phyloP scores from a whole-genome alignment of 2,329 filamentous ascomycete genomes.

The Purpureocillium lavendulum region DNA sequence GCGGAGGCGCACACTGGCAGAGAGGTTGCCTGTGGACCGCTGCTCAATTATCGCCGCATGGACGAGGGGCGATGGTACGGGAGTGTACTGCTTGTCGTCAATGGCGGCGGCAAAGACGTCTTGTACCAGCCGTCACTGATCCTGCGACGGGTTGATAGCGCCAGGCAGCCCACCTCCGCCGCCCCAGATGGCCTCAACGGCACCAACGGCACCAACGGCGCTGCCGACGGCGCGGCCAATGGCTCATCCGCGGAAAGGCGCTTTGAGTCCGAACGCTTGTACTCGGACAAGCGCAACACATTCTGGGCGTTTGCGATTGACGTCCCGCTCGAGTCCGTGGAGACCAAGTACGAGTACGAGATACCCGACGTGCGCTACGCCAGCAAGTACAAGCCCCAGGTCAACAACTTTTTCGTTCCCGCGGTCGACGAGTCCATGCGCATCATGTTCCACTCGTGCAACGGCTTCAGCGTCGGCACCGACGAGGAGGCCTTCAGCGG shows the following conservation, averaged over 20 bases:
- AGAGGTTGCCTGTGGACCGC: slow-evolving; percentile 62
- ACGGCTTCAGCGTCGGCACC: slow-evolving; percentile 86
- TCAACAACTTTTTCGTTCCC: slow-evolving; percentile 77
- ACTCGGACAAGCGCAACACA: slow-evolving; percentile 62
- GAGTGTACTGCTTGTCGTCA: slow-evolving; percentile 76
- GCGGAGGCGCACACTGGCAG: slow-evolving; percentile 28
- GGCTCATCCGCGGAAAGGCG: slow-evolving; percentile 34
- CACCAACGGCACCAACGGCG: slow-evolving; percentile 19
- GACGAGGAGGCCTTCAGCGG: slow-evolving; percentile 83
- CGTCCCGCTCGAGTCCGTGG: slow-evolving; percentile 62
- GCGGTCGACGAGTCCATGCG: slow-evolving; percentile 83
- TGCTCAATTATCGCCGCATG: slow-evolving; percentile 73
- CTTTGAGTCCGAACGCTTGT: slow-evolving; percentile 39
- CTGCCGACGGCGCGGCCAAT: slow-evolving; percentile 24
- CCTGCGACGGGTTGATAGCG: slow-evolving; percentile 34
- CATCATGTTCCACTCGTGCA: slow-evolving; percentile 97
- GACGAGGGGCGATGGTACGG: slow-evolving; percentile 69
- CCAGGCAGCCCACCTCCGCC: slow-evolving; percentile 7
- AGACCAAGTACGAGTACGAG: slow-evolving; percentile 72
- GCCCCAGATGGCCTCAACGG: slow-evolving; percentile 16
- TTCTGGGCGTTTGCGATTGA: slow-evolving; percentile 90
- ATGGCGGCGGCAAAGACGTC: slow-evolving; percentile 55
- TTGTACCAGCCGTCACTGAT: slow-evolving; percentile 50
- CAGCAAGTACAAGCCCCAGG: slow-evolving; percentile 44
- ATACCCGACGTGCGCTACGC: slow-evolving; percentile 59